Base-by-base conservation (phyloP, 2,329 filamentous ascomycete species). In the Drechslerella dactyloides region DNA sequence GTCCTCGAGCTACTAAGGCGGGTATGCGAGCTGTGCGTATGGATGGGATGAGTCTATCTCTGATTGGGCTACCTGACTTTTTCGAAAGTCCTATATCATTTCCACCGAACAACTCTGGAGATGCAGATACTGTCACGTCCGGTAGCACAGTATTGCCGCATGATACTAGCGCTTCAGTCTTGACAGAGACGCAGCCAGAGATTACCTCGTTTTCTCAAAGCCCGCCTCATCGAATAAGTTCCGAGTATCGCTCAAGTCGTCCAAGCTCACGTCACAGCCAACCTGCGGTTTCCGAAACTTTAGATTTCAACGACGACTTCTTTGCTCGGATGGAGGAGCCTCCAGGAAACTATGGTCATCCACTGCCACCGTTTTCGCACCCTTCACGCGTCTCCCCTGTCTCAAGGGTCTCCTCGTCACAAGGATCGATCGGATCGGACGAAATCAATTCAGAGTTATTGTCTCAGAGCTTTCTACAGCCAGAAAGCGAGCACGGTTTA, bases 301-400 rank as follows among this genome's bases (percentile, higher is more conserved):
- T 52, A 37, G 23, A 17, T 7, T 19, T 21, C 10, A 21, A 21
- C n/a, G 15, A 40, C 27, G 3, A 21, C 7, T 70, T 70, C 17
- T 64, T 70, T 44, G 58, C 66, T 7, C 66, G 37, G 30, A 70
- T 70, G 66, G 58, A 70, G 33, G 66, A 70, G 30, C 59, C 58
- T 6, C 15, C 40, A 13, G 37, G 46, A 21, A 50, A 4, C 13
- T 42, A 50, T 21, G 2, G 15, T 42, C 53, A n/a, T 6, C 17
- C 40, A 42, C 48, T 10, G 17, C 24, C 27, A 24, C 40, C 48
- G 11, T 48, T 52, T 35, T 54, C 66, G 4, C 58, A 46, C 8
- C 44, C 54, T n/a, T 54, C 46, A 19, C 54, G 23, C 11, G 4
- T 24, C 19, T 15, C 50, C n/a, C 10, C 48, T 33, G 46, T 40